Evolutionary conservation across 2,329 filamentous ascomycete genomes (phyloP), one percentile per base, ranked within the genome.

Genomic region (Fusarium fracticaudum): DNA sequence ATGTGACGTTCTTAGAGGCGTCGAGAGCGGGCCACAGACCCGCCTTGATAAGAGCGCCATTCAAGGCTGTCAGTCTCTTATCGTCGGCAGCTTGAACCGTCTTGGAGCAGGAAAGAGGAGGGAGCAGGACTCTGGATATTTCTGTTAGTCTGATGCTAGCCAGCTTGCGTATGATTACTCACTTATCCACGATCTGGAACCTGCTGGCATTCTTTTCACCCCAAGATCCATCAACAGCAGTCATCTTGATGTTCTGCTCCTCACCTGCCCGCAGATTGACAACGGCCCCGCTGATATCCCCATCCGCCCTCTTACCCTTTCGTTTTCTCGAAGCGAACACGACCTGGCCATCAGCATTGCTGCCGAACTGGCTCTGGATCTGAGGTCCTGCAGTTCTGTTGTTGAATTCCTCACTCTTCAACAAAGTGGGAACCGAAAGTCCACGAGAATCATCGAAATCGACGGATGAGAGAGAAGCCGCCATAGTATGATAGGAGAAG

Each of bases 171-270:
- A 4, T 5, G 0, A 4, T 24, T 6, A 14, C 69, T 61, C 7
- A 77, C 76, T 59, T 74, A 20, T 77, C 57, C 6, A 77, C 64
- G 8, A 73, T 35, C 29, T 77, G 76, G 13, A 76, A 77, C 0
- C 63, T 60, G 48, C 73, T 77, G 22, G 47, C 51, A 2, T 72
- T 61, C 18, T 74, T 73, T 0, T 67, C 8, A 2, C 76, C 76
- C 76, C 76, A 77, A 6, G 43, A 41, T 3, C 73, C 76, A 67
- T 77, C 76, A 3, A 77, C 44, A 5, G 69, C 66, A 10, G 72
- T 75, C 75, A 77, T 76, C 29, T 60, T 45, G 8, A 69, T 62
- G n/a, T 77, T 65, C 14, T 77, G 63, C 6, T 64, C 73, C 57
- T 76, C 18, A 11, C 76, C 76, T 2, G 67, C 72, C 24, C 74